Base-by-base conservation (phyloP, 2,329 filamentous ascomycete genomes). In the Aspergillus glaucus region DNA sequence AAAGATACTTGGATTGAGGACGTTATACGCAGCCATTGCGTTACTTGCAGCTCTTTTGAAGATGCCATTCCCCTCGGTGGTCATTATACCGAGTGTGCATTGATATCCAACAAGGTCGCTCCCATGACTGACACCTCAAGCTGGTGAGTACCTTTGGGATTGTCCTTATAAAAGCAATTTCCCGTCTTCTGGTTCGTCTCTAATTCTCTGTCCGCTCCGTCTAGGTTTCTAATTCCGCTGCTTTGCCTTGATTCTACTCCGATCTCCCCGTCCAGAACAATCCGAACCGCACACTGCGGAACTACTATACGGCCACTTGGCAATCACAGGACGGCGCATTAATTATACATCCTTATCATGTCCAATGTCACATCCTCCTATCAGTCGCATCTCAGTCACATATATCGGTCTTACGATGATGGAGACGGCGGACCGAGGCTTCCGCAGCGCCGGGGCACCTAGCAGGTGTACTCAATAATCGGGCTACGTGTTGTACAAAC, bases 121-220 rank as follows among this genome's bases (percentile, higher is more conserved):
- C 1, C 6, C 34, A 17, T 15, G 22, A 30, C 14, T 43, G 12
- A n/a, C 14, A 30, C 10, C 36, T 39, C 36, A 39, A 17, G 15
- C 36, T 39, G 36, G 36, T 43, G 41, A 43, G 41, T 43, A 43
- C 41, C 41, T 43, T 43, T 43, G 41, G 22, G 41, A 43, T 28
- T 22, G 39, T 1, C 14, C 39, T 36, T 36, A 36, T 36, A 36
- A n/a, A 36, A 36, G 2, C n/a, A n/a, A n/a, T 36, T 17, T 36
- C 14, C 3, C 10, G 4, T 36, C 17, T 21, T 19, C 17, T 21
- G 1, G 10, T 10, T 22, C 9, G 6, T 40, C 37, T 40, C 19
- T 12, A 1, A 15, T 19, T 10, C n/a, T 37, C 34, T 17, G n/a
- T 17, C 17, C 6, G 4, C 26, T 12, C 26, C 26, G 26, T 30